These are phyloP conservation scores for Colletotrichum orchidophilum DNA, from an alignment of 2,329 filamentous ascomycete genomes.

Conservation along the genomic window DNA sequence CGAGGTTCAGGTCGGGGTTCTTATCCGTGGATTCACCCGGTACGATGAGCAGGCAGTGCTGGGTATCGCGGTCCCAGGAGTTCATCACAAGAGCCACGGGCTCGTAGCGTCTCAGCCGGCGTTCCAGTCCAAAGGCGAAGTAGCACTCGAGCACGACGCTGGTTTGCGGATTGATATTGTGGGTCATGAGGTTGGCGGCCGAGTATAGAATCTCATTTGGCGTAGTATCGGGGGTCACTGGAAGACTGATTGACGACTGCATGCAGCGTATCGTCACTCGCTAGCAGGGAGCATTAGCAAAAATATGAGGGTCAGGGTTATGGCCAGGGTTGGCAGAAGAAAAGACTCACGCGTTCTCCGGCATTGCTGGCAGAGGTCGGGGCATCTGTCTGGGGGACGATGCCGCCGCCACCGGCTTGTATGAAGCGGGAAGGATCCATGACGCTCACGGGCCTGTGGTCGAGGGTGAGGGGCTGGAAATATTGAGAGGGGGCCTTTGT, in stretches of 20 bases:
- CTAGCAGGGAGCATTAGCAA: conserved; percentile 49
- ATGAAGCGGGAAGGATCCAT: conserved; percentile 44
- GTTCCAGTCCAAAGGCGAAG: conserved; percentile 78
- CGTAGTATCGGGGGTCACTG: conserved; percentile 79
- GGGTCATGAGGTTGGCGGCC: conserved; percentile 70
- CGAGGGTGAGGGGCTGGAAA: conserved; percentile 22
- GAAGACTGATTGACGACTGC: conserved; percentile 74
- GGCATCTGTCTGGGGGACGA: conserved; percentile 71
- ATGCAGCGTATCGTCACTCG: conserved; percentile 78
- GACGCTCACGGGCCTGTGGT: conserved; percentile 21
- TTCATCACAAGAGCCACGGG: conserved; percentile 88
- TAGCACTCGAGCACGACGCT: conserved; percentile 85
- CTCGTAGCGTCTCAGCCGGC: conserved; percentile 87
- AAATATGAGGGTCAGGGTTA: neutral
- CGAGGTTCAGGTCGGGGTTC: conserved; percentile 70
- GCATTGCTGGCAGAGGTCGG: conserved; percentile 84
- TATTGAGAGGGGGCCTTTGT: conserved; percentile 22
- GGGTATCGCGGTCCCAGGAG: conserved; percentile 86
- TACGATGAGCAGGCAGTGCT: conserved; percentile 78
- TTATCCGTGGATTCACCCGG: conserved; percentile 65
- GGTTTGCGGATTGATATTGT: conserved; percentile 69
- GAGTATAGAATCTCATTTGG: conserved; percentile 76
- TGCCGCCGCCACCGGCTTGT: conserved; percentile 55
- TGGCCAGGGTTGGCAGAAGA: neutral
- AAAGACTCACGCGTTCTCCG: conserved; percentile 72